Evolutionary conservation across 495 filamentous ascomycete species (phyloP).

Genomic region (Penicillium soppii): DNA sequence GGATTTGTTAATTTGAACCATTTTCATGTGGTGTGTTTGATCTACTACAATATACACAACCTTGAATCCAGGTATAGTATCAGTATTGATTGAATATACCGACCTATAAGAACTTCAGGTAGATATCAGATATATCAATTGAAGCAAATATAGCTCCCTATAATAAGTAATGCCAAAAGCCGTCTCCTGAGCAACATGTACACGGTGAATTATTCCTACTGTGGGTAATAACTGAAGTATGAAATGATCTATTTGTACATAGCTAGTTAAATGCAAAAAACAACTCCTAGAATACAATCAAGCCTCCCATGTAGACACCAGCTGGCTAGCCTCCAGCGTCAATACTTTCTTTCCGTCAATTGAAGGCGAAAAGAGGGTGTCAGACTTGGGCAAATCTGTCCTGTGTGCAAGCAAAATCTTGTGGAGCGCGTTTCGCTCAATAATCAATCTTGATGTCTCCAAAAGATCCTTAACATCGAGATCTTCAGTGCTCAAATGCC

Average conservation of each 20-base stretch:
- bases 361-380: slow-evolving; percentile 5
- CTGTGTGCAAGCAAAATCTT: slow-evolving; percentile 72
- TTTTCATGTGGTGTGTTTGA: no score
- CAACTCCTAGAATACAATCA: slow-evolving; percentile 6
- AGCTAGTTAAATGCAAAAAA: slow-evolving; percentile 22
- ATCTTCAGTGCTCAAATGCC: slow-evolving; percentile 64
- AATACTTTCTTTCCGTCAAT: neutral
- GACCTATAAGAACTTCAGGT: no score
- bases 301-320: neutral
- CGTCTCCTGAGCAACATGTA: no score
- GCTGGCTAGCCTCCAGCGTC: slow-evolving; percentile 1
- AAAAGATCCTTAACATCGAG: slow-evolving; percentile 94
- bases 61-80: no score
- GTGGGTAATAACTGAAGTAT: slow-evolving; percentile 5
- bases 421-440: slow-evolving; percentile 80
- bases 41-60: no score
- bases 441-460: slow-evolving; percentile 77
- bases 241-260: slow-evolving; percentile 40
- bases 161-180: no score
- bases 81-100: no score
- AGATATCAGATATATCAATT: no score
- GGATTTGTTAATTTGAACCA: no score
- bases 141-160: no score
- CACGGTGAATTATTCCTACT: no score
- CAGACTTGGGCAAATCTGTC: slow-evolving; percentile 57